phyloP scores from a whole-genome alignment of 139 green algal species.

The Ettlia oleoabundans region DNA sequence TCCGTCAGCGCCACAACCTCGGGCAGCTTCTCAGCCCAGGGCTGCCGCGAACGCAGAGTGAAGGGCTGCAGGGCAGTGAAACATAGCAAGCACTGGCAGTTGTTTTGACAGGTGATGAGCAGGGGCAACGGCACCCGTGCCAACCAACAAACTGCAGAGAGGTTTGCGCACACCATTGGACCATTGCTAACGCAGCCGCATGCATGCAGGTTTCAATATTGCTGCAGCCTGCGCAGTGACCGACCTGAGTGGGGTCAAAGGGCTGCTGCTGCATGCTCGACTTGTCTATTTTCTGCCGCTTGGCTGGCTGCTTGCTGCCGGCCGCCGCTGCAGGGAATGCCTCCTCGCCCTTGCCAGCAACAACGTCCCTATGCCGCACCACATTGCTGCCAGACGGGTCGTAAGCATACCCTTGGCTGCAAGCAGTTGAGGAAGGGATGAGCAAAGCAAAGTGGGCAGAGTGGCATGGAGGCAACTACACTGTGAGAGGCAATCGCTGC shows the following conservation, averaged over 20 bases:
- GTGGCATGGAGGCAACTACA: too few relatives aligned
- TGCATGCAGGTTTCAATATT: too few relatives aligned
- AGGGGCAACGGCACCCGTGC: too few relatives aligned
- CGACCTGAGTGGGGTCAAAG: constrained; percentile 19
- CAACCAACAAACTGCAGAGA: too few relatives aligned
- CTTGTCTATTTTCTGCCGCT: constrained; percentile 65
- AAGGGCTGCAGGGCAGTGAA: constrained; percentile 53
- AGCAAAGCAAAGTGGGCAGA: too few relatives aligned
- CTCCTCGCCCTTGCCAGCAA: background rate
- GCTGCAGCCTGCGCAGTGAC: too few relatives aligned
- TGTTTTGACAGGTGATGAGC: background rate
- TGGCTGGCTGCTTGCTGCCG: constrained; percentile 28
- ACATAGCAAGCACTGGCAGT: background rate
- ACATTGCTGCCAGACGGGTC: constrained; percentile 3
- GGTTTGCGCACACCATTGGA: too few relatives aligned
- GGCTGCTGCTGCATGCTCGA: background rate
- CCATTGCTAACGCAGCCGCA: background rate
- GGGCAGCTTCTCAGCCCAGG: constrained; percentile 82
- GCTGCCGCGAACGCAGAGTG: constrained; percentile 62
- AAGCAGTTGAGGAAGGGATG: too few relatives aligned
- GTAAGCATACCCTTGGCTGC: constrained; percentile 12
- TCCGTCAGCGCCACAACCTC: constrained; percentile 76
- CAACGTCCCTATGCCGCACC: constrained; percentile 4
- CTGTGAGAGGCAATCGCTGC: too few relatives aligned
- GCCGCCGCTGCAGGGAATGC: background rate